Evolutionary conservation across 495 filamentous ascomycete genomes (phyloP), one percentile per base, ranked within the genome.

Genomic region (Talaromyces trachyspermus): DNA sequence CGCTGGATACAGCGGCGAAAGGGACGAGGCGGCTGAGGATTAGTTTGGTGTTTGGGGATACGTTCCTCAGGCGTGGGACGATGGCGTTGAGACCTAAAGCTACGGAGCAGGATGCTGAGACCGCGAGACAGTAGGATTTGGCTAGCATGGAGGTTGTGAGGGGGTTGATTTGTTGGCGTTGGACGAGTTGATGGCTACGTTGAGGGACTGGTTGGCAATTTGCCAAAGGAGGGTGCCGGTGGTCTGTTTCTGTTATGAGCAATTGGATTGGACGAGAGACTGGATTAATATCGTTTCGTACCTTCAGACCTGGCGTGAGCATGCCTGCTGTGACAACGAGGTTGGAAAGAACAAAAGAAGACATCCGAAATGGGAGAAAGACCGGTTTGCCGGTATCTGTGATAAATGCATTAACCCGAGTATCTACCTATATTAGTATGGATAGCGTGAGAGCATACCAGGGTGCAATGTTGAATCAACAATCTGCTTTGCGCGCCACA

Each of bases 301-400:
- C 83, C 52, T 75, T 64, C 20, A 92, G 75, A 5, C 85, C 84
- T 0, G 92, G 92, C 18, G 89, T 92, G 43, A 98, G 81, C 94
- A 97, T 98, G 57, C 94, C 92, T 3, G 83, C 94, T n/a, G 92
- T 98, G 43, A 97, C 91, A 37, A 97, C 75, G 56, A 98, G 70
- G 62, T 97, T 97, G 46, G 89, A 89, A 37, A 97, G 70, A 44
- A 94, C 88, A 62, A 95, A 97, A 72, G 80, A 87, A 36, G 88
- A 95, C 94, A 98, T 97, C 55, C 92, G 82, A 62, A 96, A 96
- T 15, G 94, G 92, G 5, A 97, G 78, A 57, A 97, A 80, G 44
- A 97, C 94, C 1, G 90, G 84, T 57, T 85, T 70, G 42, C 90
- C 92, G 4, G 91, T 97, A 65, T 98, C 92, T 88, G 47, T 18